phyloP scores from a whole-genome alignment of 768 basidiomycete species.

The Imleria badia region DNA sequence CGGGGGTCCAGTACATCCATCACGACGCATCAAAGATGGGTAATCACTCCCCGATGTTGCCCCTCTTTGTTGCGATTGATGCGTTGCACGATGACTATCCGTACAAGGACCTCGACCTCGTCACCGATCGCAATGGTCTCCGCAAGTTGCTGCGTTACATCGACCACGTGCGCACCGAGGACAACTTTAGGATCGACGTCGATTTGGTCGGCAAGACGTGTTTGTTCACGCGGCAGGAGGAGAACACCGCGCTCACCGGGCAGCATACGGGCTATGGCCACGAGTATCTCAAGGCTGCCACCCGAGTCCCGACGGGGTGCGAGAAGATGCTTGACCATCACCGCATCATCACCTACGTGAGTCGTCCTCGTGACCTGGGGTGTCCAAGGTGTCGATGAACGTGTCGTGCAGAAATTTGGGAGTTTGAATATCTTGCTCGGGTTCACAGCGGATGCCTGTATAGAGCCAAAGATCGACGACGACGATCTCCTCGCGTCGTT shows the following conservation, averaged over 20 bases:
- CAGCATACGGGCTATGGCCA: slow-evolving; percentile 50
- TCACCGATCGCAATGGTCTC: slow-evolving; percentile 67
- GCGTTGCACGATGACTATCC: slow-evolving; percentile 28
- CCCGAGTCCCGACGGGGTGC: slow-evolving; percentile 48
- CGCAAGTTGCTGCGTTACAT: slow-evolving; percentile 62
- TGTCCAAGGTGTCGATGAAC: neutral
- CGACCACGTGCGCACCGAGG: slow-evolving; percentile 21
- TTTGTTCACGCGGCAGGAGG: slow-evolving; percentile 60
- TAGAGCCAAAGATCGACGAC: slow-evolving; percentile 17
- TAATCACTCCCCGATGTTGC: slow-evolving; percentile 42
- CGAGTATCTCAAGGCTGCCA: slow-evolving; percentile 60
- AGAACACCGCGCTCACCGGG: slow-evolving; percentile 12
- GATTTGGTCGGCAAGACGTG: slow-evolving; percentile 63
- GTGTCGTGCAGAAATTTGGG: slow-evolving; percentile 47
- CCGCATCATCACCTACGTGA: slow-evolving; percentile 61
- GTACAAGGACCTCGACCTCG: slow-evolving; percentile 38
- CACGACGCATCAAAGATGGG: slow-evolving; percentile 53
- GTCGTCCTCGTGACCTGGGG: slow-evolving; percentile 18
- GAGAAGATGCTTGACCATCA: slow-evolving; percentile 56
- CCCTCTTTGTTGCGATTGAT: slow-evolving; percentile 62
- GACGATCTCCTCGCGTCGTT: slow-evolving; percentile 29
- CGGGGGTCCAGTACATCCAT: slow-evolving; percentile 49
- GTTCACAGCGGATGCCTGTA: slow-evolving; percentile 52
- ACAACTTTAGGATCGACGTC: slow-evolving; percentile 65
- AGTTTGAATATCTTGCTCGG: slow-evolving; percentile 59